Evolutionary conservation across 2,329 filamentous ascomycete genomes (phyloP).

Genomic region (Tolypocladium tropicale): DNA sequence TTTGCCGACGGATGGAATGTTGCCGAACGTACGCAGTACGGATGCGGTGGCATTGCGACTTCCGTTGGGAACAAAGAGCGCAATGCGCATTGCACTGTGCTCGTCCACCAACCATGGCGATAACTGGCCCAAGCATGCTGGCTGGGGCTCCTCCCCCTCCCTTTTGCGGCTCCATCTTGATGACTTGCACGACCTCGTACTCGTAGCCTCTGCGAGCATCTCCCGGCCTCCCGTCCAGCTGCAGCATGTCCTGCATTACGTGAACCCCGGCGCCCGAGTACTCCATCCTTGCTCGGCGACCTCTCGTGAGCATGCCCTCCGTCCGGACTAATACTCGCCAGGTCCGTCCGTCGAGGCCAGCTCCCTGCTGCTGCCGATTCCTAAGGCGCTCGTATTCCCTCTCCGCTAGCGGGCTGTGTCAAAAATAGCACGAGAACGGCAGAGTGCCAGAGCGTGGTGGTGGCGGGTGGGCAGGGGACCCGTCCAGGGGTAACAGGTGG

Average conservation of each 20-base stretch:
- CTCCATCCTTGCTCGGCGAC: background rate
- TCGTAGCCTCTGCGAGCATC: too few relatives aligned
- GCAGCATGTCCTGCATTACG: background rate
- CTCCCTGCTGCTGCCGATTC: background rate
- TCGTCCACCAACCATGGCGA: background rate
- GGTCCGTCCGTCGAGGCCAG: background rate
- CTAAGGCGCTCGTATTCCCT: background rate
- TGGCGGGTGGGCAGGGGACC: background rate
- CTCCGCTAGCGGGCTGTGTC: background rate
- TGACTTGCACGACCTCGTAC: too few relatives aligned
- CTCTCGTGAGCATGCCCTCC: too few relatives aligned
- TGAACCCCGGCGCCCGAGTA: background rate
- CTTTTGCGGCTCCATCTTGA: too few relatives aligned
- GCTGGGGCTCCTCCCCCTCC: too few relatives aligned
- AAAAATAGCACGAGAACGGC: background rate
- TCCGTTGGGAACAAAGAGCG: background rate
- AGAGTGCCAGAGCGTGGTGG: background rate
- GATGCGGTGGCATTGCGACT: background rate
- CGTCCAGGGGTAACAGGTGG: background rate
- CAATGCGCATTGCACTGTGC: background rate
- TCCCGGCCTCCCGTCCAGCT: too few relatives aligned
- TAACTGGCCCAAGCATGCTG: too few relatives aligned
- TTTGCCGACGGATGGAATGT: background rate
- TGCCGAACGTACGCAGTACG: background rate
- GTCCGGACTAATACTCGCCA: too few relatives aligned